A percentile compares a stretch with the other conserved stretches of the same genome.
Evolutionary conservation across 441 rosid species (phyloP).

Genomic region (Codiaeum variegatum): DNA sequence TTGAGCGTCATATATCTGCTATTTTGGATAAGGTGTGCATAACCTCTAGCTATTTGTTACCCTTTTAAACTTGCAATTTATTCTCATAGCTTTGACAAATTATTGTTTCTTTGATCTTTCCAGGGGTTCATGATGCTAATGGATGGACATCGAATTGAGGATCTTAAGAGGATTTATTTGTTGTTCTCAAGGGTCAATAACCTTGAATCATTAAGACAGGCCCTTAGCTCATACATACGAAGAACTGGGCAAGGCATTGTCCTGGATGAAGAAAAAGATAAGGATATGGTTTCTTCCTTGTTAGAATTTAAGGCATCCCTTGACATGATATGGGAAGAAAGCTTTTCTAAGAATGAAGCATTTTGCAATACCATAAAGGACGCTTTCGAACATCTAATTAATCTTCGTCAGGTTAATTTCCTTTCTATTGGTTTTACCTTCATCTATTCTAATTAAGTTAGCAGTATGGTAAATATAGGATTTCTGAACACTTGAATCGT

Average conservation of each 20-base stretch:
- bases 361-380: conserved; percentile 91
- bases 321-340: conserved; percentile 88
- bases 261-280: conserved; percentile 98
- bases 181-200: conserved; percentile 74
- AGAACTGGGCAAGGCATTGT: conserved; percentile 79
- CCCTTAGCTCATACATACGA: conserved; percentile 71
- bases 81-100: conserved; percentile 12
- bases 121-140: conserved; percentile 88
- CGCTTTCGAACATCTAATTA: conserved; percentile 89
- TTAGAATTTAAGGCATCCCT: conserved; percentile 88
- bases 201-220: conserved; percentile 86
- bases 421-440: conserved; percentile 9
- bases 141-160: conserved; percentile 94
- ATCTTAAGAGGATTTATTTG: conserved; percentile 75
- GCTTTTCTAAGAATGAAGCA: conserved; percentile 85
- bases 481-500: not conserved
- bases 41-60: conserved; percentile 12
- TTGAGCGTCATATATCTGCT: conserved; percentile 77
- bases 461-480: not conserved
- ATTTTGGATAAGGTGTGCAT: conserved; percentile 82
- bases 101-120: conserved; percentile 23
- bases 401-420: conserved; percentile 87
- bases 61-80: conserved; percentile 13
- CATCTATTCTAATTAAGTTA: not conserved
- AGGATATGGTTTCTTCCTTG: conserved; percentile 86